Evolutionary conservation across 129 eudicot genomes (phyloP).

Genomic region (Logfia minima): DNA sequence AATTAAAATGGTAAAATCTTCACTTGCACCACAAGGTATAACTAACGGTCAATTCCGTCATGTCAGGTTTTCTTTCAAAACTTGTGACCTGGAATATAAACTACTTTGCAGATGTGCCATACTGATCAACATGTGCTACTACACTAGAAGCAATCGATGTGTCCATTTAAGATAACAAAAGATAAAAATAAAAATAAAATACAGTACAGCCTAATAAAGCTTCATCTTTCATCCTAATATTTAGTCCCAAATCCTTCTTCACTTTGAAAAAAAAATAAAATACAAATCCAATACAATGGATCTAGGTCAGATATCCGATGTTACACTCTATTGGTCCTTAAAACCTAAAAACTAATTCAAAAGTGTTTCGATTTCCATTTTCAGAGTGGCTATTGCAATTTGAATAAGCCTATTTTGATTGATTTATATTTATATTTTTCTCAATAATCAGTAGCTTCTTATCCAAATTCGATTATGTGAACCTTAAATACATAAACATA

Average conservation of each 20-base stretch:
- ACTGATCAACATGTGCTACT: too few relatives aligned
- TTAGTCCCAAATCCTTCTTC: background rate
- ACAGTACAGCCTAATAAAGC: background rate
- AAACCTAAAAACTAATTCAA: background rate
- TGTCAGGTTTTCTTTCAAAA: too few relatives aligned
- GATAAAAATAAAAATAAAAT: too few relatives aligned
- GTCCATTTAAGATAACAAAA: background rate
- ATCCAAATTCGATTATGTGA: background rate
- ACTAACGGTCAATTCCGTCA: too few relatives aligned
- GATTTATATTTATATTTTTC: background rate
- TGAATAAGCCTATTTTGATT: background rate
- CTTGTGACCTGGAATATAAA: too few relatives aligned
- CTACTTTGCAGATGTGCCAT: too few relatives aligned
- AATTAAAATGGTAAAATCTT: background rate
- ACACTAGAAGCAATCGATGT: background rate
- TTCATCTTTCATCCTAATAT: background rate
- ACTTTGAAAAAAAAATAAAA: background rate
- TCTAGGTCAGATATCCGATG: slow-evolving; percentile 16
- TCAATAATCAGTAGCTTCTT: background rate
- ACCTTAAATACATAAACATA: background rate
- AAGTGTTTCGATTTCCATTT: background rate
- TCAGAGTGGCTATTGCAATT: background rate
- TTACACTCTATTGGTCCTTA: background rate
- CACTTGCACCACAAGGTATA: background rate
- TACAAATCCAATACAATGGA: background rate